Evolutionary conservation across 176 grass and related monocot species (phyloP).

Genomic region (Guadua angustifolia): DNA sequence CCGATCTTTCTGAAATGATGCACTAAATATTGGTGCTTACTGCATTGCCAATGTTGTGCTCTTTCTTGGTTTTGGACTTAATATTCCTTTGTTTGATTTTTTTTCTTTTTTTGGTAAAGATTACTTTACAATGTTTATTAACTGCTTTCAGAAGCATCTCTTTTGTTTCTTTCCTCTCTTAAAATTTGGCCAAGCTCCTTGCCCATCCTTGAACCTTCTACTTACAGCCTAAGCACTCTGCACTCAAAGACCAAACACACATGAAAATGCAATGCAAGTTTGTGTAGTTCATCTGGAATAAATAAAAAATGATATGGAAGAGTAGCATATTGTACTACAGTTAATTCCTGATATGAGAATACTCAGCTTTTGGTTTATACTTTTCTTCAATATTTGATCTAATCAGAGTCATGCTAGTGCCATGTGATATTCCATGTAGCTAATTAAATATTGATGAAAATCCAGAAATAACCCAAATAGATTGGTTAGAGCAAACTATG

Average conservation of each 20-base stretch:
- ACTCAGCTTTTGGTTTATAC: conserved; percentile 5
- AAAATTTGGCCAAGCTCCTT: conserved; percentile 19
- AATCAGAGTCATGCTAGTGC: background rate
- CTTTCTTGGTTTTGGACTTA: conserved; percentile 16
- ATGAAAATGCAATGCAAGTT: conserved; percentile 14
- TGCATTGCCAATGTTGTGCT: conserved; percentile 19
- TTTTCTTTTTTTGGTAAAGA: background rate
- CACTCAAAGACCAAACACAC: background rate
- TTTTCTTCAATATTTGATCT: conserved; percentile 37
- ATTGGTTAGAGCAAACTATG: conserved; percentile 8
- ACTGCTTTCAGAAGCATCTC: conserved; percentile 14
- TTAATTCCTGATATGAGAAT: conserved; percentile 22
- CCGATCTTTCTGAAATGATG: conserved; percentile 7
- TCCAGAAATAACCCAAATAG: conserved; percentile 29
- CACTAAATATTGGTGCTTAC: conserved; percentile 24
- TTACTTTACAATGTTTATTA: conserved; percentile 26
- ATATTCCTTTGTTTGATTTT: conserved; percentile 26
- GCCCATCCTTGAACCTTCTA: conserved; percentile 13
- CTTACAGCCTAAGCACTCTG: conserved; percentile 6
- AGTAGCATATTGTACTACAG: conserved; percentile 6
- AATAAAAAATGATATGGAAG: conserved; percentile 23
- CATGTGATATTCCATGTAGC: conserved; percentile 1
- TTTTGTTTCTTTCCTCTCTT: conserved; percentile 3
- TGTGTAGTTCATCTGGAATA: conserved; percentile 19
- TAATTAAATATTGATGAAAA: conserved; percentile 24